Evolutionary conservation across 2,329 filamentous ascomycete species (phyloP).

Genomic region (Stachybotrys elegans): DNA sequence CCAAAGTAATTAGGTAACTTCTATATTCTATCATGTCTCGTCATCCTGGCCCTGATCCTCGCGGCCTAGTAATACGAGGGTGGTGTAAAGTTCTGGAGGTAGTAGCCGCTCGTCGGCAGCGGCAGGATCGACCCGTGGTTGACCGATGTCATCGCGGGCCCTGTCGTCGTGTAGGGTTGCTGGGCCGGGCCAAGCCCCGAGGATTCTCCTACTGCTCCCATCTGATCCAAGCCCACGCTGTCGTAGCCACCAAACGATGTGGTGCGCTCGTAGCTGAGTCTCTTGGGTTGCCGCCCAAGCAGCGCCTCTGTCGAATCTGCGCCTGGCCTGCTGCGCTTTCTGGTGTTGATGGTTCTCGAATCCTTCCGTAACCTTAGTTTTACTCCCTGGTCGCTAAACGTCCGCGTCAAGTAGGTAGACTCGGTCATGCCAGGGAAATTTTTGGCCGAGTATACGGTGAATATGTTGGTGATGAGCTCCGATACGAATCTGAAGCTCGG

Average conservation of each 20-base stretch:
- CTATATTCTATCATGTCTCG: background rate
- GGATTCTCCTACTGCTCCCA: slow-evolving; percentile 7
- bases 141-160: slow-evolving; percentile 10
- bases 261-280: slow-evolving; percentile 13
- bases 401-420: slow-evolving; percentile 74
- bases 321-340: slow-evolving; percentile 35
- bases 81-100: slow-evolving; percentile 9
- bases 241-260: slow-evolving; percentile 11
- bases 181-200: slow-evolving; percentile 5
- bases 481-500: slow-evolving; percentile 15
- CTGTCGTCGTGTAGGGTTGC: slow-evolving; percentile 8
- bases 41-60: background rate
- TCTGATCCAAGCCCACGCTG: slow-evolving; percentile 10
- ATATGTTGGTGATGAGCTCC: slow-evolving; percentile 49
- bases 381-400: slow-evolving; percentile 84
- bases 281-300: slow-evolving; percentile 14
- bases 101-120: slow-evolving; percentile 12
- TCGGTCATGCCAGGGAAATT: slow-evolving; percentile 75
- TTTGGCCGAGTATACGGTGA: slow-evolving; percentile 61
- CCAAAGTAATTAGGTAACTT: no score
- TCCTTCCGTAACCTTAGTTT: slow-evolving; percentile 80
- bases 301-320: slow-evolving; percentile 12
- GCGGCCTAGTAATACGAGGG: slow-evolving; percentile 10
- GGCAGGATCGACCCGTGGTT: slow-evolving; percentile 9
- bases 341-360: slow-evolving; percentile 53